These are phyloP conservation scores for Backusella parvicylindrica DNA, from an alignment of 192 early-diverging fungal genomes.

Conservation along the genomic window DNA sequence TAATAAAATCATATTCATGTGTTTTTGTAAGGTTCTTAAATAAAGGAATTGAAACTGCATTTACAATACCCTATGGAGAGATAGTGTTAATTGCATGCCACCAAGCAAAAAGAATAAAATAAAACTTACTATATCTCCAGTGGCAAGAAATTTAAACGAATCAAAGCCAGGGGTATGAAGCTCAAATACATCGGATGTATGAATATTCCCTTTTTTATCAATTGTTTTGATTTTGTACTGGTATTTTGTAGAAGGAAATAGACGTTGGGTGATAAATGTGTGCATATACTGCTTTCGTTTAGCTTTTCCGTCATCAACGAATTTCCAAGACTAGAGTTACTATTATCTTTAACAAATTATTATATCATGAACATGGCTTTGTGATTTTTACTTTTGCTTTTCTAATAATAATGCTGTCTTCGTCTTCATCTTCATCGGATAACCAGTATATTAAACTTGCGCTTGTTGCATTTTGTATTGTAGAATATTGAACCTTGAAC, in stretches of 20 bases:
- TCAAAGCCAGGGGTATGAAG: conserved; percentile 8
- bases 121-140: conserved; percentile 17
- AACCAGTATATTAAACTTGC: conserved; percentile 15
- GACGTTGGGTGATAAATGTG: neutral
- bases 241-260: conserved; percentile 14
- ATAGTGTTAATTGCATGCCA: neutral
- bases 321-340: conserved; percentile 11
- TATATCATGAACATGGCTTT: neutral
- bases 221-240: conserved; percentile 10
- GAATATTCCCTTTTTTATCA: neutral
- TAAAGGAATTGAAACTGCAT: conserved; percentile 16
- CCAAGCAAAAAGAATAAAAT: neutral
- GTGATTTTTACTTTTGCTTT: neutral
- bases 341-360: neutral
- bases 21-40: conserved; percentile 5
- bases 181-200: neutral
- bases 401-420: neutral
- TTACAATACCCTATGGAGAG: conserved; percentile 8
- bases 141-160: conserved; percentile 22
- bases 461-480: neutral
- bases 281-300: conserved; percentile 21
- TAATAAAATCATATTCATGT: conserved; percentile 29
- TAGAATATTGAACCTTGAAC: conserved; percentile 20
- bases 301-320: conserved; percentile 21
- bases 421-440: neutral